phyloP scores from a whole-genome alignment of 129 eudicot species.

The Lonicera japonica region DNA sequence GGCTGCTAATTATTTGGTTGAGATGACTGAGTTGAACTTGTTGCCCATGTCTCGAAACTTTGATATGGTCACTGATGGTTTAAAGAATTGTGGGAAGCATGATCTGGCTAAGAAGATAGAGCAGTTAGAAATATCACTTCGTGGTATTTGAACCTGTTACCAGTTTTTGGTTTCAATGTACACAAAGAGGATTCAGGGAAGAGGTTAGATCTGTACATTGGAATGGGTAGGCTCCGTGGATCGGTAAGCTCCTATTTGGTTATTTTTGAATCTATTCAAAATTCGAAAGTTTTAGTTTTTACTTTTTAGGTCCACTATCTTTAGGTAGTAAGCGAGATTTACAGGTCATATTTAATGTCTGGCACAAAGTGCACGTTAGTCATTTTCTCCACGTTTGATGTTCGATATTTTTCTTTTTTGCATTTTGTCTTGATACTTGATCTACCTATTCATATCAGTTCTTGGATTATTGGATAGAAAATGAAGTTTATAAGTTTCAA shows the following conservation, averaged over 20 bases:
- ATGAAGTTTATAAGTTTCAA: background rate
- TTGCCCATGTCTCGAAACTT: conserved; percentile 65
- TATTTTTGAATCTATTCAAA: background rate
- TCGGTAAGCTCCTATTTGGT: background rate
- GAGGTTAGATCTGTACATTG: background rate
- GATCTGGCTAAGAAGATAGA: conserved; percentile 85
- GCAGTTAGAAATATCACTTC: conserved; percentile 75
- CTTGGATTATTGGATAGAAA: background rate
- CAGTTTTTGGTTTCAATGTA: background rate
- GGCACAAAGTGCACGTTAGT: background rate
- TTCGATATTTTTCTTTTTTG: background rate
- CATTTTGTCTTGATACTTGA: background rate
- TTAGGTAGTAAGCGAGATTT: background rate
- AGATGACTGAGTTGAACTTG: conserved; percentile 79
- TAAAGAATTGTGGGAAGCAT: conserved; percentile 88
- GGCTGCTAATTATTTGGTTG: conserved; percentile 87
- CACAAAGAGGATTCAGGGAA: background rate
- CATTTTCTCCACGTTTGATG: background rate
- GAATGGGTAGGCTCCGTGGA: background rate
- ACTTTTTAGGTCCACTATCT: background rate
- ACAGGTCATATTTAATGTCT: background rate
- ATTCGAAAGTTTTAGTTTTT: background rate
- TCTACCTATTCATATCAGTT: background rate
- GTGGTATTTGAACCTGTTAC: conserved; percentile 47
- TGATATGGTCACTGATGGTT: conserved; percentile 96